Conservation (phyloP, 352 stramenopile species). For the Pythium myriotylum region DNA sequence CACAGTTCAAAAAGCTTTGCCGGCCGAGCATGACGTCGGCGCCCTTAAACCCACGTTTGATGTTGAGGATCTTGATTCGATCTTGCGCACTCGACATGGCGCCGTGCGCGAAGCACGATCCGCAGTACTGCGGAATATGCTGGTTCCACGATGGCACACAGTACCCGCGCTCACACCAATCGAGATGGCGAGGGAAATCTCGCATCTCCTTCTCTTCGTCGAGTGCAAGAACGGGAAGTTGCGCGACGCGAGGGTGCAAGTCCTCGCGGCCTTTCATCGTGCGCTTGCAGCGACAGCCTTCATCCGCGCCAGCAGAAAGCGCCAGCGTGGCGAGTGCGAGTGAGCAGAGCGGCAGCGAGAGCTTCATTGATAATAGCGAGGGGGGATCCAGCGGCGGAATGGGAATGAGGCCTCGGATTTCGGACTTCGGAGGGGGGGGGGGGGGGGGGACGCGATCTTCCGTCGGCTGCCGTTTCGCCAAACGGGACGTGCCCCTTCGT, state of each 20-base stretch:
- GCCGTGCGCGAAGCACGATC: conserved; percentile 82
- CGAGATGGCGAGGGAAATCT: conserved; percentile 74
- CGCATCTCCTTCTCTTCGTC: conserved; percentile 8
- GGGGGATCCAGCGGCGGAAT: conserved; percentile 11
- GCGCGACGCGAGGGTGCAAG: conserved; percentile 33
- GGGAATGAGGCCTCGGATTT: no score
- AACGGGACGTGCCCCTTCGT: conserved; percentile 8
- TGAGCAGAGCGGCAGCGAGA: not conserved
- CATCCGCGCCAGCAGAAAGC: conserved; percentile 1
- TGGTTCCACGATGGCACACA: conserved; percentile 87
- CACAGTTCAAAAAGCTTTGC: conserved; percentile 85
- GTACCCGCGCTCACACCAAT: conserved; percentile 88
- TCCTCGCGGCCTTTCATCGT: conserved; percentile 80
- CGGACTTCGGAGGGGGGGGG: no score
- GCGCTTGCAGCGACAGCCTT: conserved; percentile 55
- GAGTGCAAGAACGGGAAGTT: conserved; percentile 39
- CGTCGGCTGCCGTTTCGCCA: not conserved
- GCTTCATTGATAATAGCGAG: conserved; percentile 15
- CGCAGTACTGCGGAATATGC: conserved; percentile 87
- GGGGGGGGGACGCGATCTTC: no score
- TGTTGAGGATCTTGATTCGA: conserved; percentile 84
- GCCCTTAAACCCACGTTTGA: conserved; percentile 53
- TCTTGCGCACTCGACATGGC: conserved; percentile 77
- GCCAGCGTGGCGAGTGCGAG: conserved; percentile 1
- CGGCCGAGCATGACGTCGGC: conserved; percentile 79